A percentile compares a stretch with the other conserved stretches of the same genome.
Evolutionary conservation across 148 eudicot genomes (phyloP).

Genomic region (Cornus suecica): DNA sequence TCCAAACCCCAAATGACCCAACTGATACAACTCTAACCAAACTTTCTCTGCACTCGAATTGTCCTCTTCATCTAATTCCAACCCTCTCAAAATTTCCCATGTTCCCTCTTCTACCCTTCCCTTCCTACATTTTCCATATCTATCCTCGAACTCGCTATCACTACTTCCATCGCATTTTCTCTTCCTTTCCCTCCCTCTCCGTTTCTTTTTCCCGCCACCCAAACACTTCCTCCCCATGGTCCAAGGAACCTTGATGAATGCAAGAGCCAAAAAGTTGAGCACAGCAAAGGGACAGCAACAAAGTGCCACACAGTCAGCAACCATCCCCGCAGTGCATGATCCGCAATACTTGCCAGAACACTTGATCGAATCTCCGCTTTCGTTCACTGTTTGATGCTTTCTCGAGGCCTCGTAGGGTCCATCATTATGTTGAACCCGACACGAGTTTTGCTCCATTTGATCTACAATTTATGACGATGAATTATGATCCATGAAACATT

Average conservation of each 20-base stretch:
- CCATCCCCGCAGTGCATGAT: slow-evolving; percentile 64
- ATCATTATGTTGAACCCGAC: slow-evolving; percentile 9
- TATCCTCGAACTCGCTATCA: not conserved
- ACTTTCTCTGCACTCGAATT: slow-evolving; percentile 60
- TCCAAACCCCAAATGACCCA: slow-evolving; percentile 93
- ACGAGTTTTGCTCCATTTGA: slow-evolving; percentile 35
- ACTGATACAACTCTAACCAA: slow-evolving; percentile 69
- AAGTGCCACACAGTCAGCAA: slow-evolving; percentile 87
- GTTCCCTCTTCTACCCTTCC: slow-evolving; percentile 22
- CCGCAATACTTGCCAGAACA: slow-evolving; percentile 74
- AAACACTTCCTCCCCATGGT: slow-evolving; percentile 61
- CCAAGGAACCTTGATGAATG: slow-evolving; percentile 74
- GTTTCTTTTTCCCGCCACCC: slow-evolving; percentile 23
- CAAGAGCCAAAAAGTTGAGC: slow-evolving; percentile 59
- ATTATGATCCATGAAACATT: slow-evolving; percentile 24
- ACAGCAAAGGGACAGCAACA: slow-evolving; percentile 90
- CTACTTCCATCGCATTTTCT: slow-evolving; percentile 27
- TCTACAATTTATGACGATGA: slow-evolving; percentile 4
- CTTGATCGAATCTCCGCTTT: slow-evolving; percentile 35
- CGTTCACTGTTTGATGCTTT: slow-evolving; percentile 17
- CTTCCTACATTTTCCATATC: slow-evolving; percentile 14
- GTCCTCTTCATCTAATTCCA: slow-evolving; percentile 25
- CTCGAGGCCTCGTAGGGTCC: not conserved
- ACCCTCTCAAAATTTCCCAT: slow-evolving; percentile 36
- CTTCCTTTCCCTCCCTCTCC: not conserved